Conservation (phyloP, 305 asterid genomes). For the Fraxinus latifolia region DNA sequence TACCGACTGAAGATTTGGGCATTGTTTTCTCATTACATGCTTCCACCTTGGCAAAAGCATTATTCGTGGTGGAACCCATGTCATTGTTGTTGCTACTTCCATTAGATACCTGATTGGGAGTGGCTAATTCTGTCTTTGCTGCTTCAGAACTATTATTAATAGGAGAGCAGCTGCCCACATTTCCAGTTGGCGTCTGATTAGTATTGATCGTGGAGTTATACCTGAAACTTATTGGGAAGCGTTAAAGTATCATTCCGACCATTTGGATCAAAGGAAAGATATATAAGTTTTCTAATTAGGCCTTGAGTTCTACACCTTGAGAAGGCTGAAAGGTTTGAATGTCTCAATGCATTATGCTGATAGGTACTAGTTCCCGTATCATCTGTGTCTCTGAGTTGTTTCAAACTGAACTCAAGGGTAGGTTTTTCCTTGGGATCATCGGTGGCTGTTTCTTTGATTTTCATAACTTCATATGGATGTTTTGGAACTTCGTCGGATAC, state of each 20-base stretch:
- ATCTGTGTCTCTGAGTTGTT: constrained; percentile 31
- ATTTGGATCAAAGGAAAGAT: not conserved
- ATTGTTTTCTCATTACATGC: constrained; percentile 23
- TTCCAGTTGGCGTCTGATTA: constrained; percentile 42
- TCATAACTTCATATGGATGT: constrained; percentile 24
- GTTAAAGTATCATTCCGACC: not conserved
- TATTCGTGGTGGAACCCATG: constrained; percentile 52
- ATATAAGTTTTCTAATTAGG: not conserved
- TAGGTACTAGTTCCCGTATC: constrained; percentile 32
- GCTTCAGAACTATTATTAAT: constrained; percentile 41
- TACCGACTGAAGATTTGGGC: constrained; percentile 23
- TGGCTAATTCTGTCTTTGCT: constrained; percentile 41
- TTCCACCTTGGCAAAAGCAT: constrained; percentile 34
- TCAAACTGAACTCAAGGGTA: constrained; percentile 39
- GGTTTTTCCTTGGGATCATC: constrained; percentile 32
- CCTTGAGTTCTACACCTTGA: constrained; percentile 31
- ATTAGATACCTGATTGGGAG: constrained; percentile 43
- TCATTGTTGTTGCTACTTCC: constrained; percentile 52
- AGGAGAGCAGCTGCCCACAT: constrained; percentile 48
- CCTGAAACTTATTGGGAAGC: constrained; percentile 27
- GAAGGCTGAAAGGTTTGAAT: constrained; percentile 51
- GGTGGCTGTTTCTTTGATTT: constrained; percentile 19
- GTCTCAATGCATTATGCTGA: constrained; percentile 41
- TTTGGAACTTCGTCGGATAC: constrained; percentile 24
- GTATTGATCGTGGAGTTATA: constrained; percentile 34